Evolutionary conservation across 805 yeast genomes (phyloP), one percentile per base, ranked within the genome.

Genomic region (Yarrowia alimentaria): DNA sequence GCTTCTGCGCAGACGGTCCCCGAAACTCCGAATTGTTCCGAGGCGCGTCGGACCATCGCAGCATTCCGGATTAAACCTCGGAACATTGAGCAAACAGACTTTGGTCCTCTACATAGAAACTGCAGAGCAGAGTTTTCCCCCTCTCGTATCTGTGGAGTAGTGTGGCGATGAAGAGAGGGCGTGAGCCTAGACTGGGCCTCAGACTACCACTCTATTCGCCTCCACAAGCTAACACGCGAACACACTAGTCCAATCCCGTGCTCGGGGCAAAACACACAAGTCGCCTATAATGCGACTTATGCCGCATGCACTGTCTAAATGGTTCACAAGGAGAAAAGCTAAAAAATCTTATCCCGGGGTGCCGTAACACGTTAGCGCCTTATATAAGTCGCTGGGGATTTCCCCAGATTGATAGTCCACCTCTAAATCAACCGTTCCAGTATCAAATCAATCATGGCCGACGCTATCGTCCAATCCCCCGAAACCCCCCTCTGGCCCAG

Each of bases 401-500:
- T 22, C 25, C 25, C 25, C 25, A 22, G 25, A 22, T 22, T 22
- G 7, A 22, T 8, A 22, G 10, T 8, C 10, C 25, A 22, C 10
- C 25, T 22, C 25, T 22, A 7, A 8, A 7, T 22, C 25, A 8
- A 7, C 10, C 10, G 10, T 22, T 22, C 10, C 25, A 22, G 10
- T 7, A 8, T 22, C 10, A 22, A 10, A 22, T 7, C 18, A 29
- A 22, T 37, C 20, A 20, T n/a, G 9, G 30, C 21, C 33, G 47
- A 28, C 47, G 11, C 33, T 6, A 26, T 40, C 9, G 33, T 13
- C 2, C 33, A 40, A 18, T 26, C 47, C 10, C 33, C 47, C 10
- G 40, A 45, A 21, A 31, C 34, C n/a, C 54, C 54, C 6, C 49
- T 52, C 12, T 49, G 45, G 47, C 53, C 54, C 6, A 29, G 53